Percentiles rank a stretch among this genome's conserved stretches.
Evolutionary conservation across 371 early-diverging fungal genomes (phyloP).

Genomic region (Rhizopus sp.): DNA sequence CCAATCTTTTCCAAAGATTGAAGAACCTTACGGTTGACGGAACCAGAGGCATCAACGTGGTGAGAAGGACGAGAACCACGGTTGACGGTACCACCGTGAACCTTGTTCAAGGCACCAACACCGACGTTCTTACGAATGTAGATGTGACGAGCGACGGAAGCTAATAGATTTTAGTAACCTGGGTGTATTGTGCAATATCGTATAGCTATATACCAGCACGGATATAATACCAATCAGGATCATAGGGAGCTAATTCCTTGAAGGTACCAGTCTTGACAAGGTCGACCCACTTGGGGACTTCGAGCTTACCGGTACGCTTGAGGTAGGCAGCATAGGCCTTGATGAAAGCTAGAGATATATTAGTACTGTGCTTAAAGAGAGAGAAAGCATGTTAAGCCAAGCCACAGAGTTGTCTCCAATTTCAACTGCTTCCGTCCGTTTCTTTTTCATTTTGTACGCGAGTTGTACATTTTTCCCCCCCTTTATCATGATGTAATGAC

Average conservation of each 20-base stretch:
- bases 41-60: conserved; percentile 84
- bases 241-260: conserved; percentile 96
- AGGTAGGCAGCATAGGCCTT: conserved; percentile 96
- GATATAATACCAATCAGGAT: conserved; percentile 98
- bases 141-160: conserved; percentile 95
- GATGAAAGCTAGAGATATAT: conserved; percentile 66
- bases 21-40: conserved; percentile 90
- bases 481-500: not conserved
- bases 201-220: conserved; percentile 72
- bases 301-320: conserved; percentile 95
- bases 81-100: conserved; percentile 89
- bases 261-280: conserved; percentile 93
- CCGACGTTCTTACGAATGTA: conserved; percentile 93
- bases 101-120: conserved; percentile 90
- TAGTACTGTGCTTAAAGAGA: too few relatives aligned
- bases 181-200: not conserved
- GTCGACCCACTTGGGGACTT: conserved; percentile 97
- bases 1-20: conserved; percentile 97
- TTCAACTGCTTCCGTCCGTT: not conserved
- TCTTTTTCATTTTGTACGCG: not conserved
- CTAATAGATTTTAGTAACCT: conserved; percentile 41
- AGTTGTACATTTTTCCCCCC: not conserved
- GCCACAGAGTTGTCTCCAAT: conserved; percentile 12
- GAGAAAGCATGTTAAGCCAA: conserved; percentile 3
- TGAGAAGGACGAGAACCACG: conserved; percentile 93